phyloP scores from a whole-genome alignment of 73 alveolate genomes.

The Symbiodinium pilosum region DNA sequence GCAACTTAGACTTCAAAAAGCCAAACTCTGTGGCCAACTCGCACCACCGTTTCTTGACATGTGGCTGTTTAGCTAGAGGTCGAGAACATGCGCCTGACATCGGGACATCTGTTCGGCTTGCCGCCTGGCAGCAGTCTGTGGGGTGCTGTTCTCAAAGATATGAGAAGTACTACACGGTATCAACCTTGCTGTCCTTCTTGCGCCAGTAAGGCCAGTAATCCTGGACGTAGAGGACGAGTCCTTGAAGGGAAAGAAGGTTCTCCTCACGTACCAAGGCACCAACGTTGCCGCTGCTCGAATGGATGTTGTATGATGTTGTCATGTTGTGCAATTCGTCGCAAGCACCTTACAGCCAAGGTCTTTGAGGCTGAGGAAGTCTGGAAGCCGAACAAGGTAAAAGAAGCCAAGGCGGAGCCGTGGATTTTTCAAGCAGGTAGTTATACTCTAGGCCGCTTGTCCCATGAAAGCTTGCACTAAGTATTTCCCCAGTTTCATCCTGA shows the following conservation, averaged over 20 bases:
- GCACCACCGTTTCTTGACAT: too few species aligned
- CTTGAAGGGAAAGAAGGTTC: slow-evolving; percentile 52
- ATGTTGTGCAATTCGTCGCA: background rate
- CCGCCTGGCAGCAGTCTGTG: background rate
- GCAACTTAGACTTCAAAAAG: too few species aligned
- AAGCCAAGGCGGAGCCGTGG: slow-evolving; percentile 61
- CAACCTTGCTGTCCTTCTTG: background rate
- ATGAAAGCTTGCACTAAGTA: too few species aligned
- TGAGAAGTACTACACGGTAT: background rate
- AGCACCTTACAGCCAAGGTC: slow-evolving; percentile 9
- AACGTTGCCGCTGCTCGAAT: slow-evolving; percentile 27
- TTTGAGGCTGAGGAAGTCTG: slow-evolving; percentile 59
- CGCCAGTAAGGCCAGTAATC: slow-evolving; percentile 79
- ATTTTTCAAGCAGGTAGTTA: too few species aligned
- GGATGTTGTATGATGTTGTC: background rate
- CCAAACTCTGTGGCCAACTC: too few species aligned
- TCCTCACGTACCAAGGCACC: slow-evolving; percentile 34
- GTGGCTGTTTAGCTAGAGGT: slow-evolving; percentile 3
- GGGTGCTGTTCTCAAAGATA: background rate
- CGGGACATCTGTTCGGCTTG: slow-evolving; percentile 83
- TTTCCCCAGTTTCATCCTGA: background rate
- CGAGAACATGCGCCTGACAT: slow-evolving; percentile 52
- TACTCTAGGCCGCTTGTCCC: too few species aligned
- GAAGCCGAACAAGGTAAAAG: slow-evolving; percentile 91
- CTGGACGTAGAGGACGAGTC: slow-evolving; percentile 71